Evolutionary conservation across 208 protist species (phyloP), one percentile per base, ranked within the genome.

Genomic region (Leishmania turanica): DNA sequence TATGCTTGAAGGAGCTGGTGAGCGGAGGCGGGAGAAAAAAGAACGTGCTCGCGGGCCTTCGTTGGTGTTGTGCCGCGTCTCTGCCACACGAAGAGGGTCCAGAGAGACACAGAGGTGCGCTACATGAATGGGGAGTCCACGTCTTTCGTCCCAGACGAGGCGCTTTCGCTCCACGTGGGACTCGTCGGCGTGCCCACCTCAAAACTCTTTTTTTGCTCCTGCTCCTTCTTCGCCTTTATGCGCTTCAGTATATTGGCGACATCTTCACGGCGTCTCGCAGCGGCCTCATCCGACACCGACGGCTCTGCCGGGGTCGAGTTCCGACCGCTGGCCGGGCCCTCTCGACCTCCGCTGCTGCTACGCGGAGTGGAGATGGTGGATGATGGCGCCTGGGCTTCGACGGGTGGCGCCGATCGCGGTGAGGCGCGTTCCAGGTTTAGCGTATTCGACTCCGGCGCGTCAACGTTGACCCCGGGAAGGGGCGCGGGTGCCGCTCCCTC

Each of bases 161-260:
- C 75, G 40, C 19, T n/a, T 62, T 56, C 58, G 13, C 71, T 76
- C 17, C 3, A 58, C 21, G 73, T 83, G 27, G 75, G 53, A 3
- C 24, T 81, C 7, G 69, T 70, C 24, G 78, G 83, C 27, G 78
- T 70, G n/a, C 34, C 49, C 4, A 31, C 31, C 3, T 62, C 77
- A 27, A 65, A 64, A 15, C 9, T 15, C 42, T 37, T 72, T 75
- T 60, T 56, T 17, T 34, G 13, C 3, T 87, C 86, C 68, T 88
- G 76, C 71, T 83, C 85, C 31, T 87, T 87, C 75, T 89, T 87
- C 1, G 75, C 56, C 17, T 80, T 80, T 17, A 91, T 83, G 13
- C 88, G 88, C 76, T 89, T 86, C 34, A 91, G 60, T 79, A 91
- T 91, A 11, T 73, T 74, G 15, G 88, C 70, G 42, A 91, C 81